phyloP scores from a whole-genome alignment of 2,329 filamentous ascomycete genomes.

The Diplocarpon rosae region DNA sequence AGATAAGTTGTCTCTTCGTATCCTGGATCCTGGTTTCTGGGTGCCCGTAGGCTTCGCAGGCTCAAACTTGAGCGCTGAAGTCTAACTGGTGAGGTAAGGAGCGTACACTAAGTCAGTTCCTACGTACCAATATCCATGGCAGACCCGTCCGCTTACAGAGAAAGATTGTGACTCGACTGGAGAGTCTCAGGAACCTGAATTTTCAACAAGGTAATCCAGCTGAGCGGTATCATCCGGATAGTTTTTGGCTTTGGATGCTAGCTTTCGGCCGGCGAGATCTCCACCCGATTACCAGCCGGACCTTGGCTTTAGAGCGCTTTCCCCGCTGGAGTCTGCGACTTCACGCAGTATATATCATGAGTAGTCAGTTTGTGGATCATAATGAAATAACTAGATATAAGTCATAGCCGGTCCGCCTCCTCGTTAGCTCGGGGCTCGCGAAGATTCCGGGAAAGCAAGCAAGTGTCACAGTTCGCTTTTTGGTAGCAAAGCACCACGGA shows the following conservation, averaged over 20 bases:
- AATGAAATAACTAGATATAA: no score
- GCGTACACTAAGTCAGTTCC: not conserved
- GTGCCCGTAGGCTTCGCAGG: no score
- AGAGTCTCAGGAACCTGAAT: constrained; percentile 3
- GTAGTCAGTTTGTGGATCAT: not conserved
- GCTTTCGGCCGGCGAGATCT: not conserved
- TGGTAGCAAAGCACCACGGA: no score
- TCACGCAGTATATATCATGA: not conserved
- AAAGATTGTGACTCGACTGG: not conserved
- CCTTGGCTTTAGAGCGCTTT: constrained; percentile 5
- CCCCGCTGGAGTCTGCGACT: not conserved
- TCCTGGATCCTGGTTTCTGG: no score
- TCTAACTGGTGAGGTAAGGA: no score
- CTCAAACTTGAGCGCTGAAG: no score
- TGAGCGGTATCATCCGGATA: not conserved
- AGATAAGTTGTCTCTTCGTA: no score
- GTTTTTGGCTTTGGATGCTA: not conserved
- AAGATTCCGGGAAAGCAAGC: no score
- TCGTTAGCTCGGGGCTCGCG: no score
- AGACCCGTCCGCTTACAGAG: no score
- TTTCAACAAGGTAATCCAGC: constrained; percentile 10
- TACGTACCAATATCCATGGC: not conserved
- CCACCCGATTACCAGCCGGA: constrained; percentile 3
- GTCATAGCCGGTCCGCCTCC: no score
- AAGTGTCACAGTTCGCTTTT: no score